Conservation (phyloP, 371 early-diverging fungal species). For the Rhizopus microsporus region DNA sequence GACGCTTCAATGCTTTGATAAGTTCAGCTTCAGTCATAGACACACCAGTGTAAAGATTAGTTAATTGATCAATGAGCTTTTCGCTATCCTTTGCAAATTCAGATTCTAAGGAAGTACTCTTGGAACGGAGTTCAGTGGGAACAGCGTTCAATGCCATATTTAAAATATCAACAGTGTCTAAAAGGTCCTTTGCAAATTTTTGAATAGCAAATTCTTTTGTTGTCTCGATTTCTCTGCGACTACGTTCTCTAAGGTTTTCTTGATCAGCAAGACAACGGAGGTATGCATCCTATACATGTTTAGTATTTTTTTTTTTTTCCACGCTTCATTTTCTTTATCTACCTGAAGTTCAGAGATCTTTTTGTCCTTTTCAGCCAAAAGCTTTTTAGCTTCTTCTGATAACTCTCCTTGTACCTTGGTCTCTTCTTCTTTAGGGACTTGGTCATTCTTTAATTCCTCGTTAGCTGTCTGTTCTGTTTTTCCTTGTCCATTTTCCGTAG, state of each 20-base stretch:
- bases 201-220: conserved; percentile 88
- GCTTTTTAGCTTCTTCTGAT: conserved; percentile 37
- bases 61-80: conserved; percentile 65
- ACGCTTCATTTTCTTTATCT: conserved; percentile 4
- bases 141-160: conserved; percentile 84
- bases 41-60: conserved; percentile 86
- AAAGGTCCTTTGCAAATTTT: conserved; percentile 95
- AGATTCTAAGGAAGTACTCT: conserved; percentile 25
- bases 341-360: conserved; percentile 83
- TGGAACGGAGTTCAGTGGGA: conserved; percentile 50
- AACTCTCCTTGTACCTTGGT: conserved; percentile 15
- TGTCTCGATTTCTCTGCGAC: conserved; percentile 82
- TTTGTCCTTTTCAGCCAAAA: conserved; percentile 74
- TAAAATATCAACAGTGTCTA: conserved; percentile 93
- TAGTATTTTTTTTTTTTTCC: neutral
- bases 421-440: conserved; percentile 23
- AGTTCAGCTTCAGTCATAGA: conserved; percentile 88
- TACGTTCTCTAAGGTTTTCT: conserved; percentile 92
- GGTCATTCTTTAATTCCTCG: neutral
- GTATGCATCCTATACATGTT: conserved; percentile 62
- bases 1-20: conserved; percentile 83
- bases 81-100: conserved; percentile 46
- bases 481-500: conserved; percentile 31
- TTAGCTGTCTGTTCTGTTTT: conserved; percentile 10
- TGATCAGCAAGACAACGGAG: conserved; percentile 93